Conservation (phyloP, 306 rosid species). For the Mimosa pudica region DNA sequence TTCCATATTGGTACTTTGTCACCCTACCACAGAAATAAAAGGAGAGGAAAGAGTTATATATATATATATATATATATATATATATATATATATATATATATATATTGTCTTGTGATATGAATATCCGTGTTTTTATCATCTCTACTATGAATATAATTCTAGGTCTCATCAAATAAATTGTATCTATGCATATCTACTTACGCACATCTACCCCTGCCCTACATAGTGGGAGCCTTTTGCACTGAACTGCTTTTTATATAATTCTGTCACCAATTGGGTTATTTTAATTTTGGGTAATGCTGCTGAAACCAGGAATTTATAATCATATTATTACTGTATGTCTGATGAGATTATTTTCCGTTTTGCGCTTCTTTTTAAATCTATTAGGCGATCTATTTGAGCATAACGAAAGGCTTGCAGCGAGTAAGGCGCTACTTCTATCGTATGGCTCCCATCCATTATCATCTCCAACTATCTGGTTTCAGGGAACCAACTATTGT, state of each 20-base stretch:
- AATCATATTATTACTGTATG: not conserved
- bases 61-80: not conserved
- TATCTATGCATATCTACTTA: not conserved
- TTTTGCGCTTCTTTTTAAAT: slow-evolving; percentile 12
- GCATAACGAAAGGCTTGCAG: slow-evolving; percentile 48
- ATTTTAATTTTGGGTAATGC: not conserved
- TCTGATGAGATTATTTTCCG: slow-evolving; percentile 1
- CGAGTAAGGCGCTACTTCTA: slow-evolving; percentile 57
- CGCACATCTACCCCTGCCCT: not conserved
- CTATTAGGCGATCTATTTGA: slow-evolving; percentile 57
- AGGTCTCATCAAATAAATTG: not conserved
- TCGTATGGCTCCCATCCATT: slow-evolving; percentile 75
- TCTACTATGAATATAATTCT: not conserved
- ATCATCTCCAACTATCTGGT: slow-evolving; percentile 66
- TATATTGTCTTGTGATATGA: not conserved
- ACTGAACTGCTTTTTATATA: too few relatives aligned
- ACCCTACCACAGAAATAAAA: not conserved
- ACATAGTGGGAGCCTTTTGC: too few relatives aligned
- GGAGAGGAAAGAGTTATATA: not conserved
- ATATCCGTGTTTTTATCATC: not conserved
- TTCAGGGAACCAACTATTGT: slow-evolving; percentile 76
- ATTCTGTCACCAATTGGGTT: not conserved
- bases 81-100: not conserved
- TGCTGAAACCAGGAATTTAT: slow-evolving; percentile 16
- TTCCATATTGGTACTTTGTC: not conserved